Evolutionary conservation across 257 asterid genomes (phyloP), one percentile per base, ranked within the genome.

Genomic region (Solanum sitiens): DNA sequence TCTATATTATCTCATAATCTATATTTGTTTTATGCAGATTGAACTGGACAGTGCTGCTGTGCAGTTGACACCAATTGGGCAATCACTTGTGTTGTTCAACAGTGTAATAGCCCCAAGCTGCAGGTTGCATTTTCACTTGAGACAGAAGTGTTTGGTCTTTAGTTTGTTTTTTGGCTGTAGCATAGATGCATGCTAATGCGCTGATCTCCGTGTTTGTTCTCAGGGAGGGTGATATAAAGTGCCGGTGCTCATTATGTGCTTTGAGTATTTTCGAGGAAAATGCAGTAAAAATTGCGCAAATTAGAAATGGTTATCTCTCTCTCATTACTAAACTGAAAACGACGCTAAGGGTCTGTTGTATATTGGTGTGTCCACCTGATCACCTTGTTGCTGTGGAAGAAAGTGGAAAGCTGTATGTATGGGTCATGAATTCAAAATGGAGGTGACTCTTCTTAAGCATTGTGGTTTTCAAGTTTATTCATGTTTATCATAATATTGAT

Each of bases 341-440:
- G 82, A 86, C 90, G 67, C 89, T 90, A 88, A 87, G 84, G 83
- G 93, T 96, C 42, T 47, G 92, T 59, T 94, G 97, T 91, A 85
- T 97, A 83, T 90, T 97, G 88, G 98, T 96, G 84, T 96, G 98
- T 91, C 94, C 87, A 90, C 95, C 98, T 89, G 91, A 89, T 88
- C 89, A 91, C 91, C 98, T 97, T 84, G 92, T 96, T 85, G 98
- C 96, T 89, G 94, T 97, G 84, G 99, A 95, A 86, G 96, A 92
- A 85, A 93, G 93, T 85, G 99, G 99, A 89, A 94, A 91, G 91
- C 94, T 95, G 88, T 92, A 93, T 91, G 89, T 97, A 72, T 97
- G 99, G 99, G 84, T 88, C 90, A 95, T 97, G 99, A 92, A 94
- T 92, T 89, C 97, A 83, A 92, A 63, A 84, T 96, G 99, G 99